A percentile compares a stretch with the other conserved stretches of the same genome.
Evolutionary conservation across 805 yeast species (phyloP).

Genomic region (Wickerhamomyces alni): DNA sequence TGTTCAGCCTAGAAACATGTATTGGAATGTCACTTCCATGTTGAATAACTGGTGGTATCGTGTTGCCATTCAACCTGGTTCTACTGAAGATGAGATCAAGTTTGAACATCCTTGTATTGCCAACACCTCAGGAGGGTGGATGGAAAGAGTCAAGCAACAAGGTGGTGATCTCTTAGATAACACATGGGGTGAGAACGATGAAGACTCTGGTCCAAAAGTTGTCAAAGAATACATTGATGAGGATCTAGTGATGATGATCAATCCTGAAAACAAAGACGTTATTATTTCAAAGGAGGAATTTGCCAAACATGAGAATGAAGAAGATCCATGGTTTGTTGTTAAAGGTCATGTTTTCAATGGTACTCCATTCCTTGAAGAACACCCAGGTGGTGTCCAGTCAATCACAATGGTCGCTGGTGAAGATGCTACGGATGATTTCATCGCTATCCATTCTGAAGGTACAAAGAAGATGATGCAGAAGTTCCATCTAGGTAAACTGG

Average conservation of each 20-base stretch:
- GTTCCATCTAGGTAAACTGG: slow-evolving; percentile 23
- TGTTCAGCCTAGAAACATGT: slow-evolving; percentile 30
- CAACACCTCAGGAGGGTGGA: slow-evolving; percentile 28
- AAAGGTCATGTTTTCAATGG: slow-evolving; percentile 32
- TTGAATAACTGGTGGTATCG: slow-evolving; percentile 33
- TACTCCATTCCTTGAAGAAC: slow-evolving; percentile 26
- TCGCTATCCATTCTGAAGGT: slow-evolving; percentile 28
- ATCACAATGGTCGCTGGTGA: slow-evolving; percentile 23
- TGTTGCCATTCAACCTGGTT: slow-evolving; percentile 21
- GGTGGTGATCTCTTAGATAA: slow-evolving; percentile 26
- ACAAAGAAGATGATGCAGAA: slow-evolving; percentile 23
- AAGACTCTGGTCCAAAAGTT: slow-evolving; percentile 4
- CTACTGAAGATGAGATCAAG: slow-evolving; percentile 8
- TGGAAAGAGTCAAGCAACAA: slow-evolving; percentile 28
- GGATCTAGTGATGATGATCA: slow-evolving; percentile 24
- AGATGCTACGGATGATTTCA: slow-evolving; percentile 27
- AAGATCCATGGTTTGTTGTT: slow-evolving; percentile 23
- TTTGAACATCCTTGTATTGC: slow-evolving; percentile 26
- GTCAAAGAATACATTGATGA: slow-evolving; percentile 16
- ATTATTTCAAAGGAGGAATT: slow-evolving; percentile 7
- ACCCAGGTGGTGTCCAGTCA: slow-evolving; percentile 26
- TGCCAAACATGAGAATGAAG: slow-evolving; percentile 5
- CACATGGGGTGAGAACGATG: slow-evolving; percentile 28
- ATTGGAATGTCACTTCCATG: slow-evolving; percentile 33
- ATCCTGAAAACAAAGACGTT: slow-evolving; percentile 18